Conservation (phyloP, 2,329 filamentous ascomycete species). For the Pseudofabraea citricarpa region DNA sequence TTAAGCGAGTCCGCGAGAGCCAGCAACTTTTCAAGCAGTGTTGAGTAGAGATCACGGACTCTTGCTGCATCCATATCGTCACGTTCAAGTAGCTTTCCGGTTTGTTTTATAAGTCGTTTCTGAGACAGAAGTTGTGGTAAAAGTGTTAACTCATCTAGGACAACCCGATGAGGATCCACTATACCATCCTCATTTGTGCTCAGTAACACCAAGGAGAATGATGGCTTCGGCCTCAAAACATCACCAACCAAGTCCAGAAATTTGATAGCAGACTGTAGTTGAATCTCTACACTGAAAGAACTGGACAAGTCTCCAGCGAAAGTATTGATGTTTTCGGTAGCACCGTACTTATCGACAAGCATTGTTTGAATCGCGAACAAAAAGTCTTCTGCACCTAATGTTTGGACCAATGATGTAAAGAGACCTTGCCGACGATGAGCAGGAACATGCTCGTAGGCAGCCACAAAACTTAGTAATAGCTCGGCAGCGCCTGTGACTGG, state of each 20-base stretch:
- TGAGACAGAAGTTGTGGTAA: constrained; percentile 55
- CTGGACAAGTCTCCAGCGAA: constrained; percentile 73
- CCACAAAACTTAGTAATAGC: constrained; percentile 90
- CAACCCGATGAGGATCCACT: constrained; percentile 44
- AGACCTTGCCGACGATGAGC: constrained; percentile 76
- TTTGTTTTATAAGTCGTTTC: constrained; percentile 50
- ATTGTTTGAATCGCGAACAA: constrained; percentile 84
- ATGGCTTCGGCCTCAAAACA: constrained; percentile 69
- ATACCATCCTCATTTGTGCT: constrained; percentile 45
- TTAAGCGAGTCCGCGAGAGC: constrained; percentile 62
- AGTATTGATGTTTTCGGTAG: constrained; percentile 67
- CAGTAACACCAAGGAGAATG: constrained; percentile 68
- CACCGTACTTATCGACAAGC: constrained; percentile 82
- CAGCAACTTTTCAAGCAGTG: constrained; percentile 61
- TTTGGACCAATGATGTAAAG: constrained; percentile 80
- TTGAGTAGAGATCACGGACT: constrained; percentile 64
- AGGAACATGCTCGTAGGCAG: constrained; percentile 94
- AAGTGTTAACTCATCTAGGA: constrained; percentile 49
- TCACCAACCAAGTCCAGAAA: constrained; percentile 73
- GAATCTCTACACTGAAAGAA: constrained; percentile 67
- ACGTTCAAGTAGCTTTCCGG: constrained; percentile 49
- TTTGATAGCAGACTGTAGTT: constrained; percentile 73
- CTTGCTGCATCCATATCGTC: constrained; percentile 64
- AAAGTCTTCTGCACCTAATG: constrained; percentile 80
- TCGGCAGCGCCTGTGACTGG: constrained; percentile 80